phyloP scores from a whole-genome alignment of 257 asterid genomes.

The Parsonsia alboflavescens region DNA sequence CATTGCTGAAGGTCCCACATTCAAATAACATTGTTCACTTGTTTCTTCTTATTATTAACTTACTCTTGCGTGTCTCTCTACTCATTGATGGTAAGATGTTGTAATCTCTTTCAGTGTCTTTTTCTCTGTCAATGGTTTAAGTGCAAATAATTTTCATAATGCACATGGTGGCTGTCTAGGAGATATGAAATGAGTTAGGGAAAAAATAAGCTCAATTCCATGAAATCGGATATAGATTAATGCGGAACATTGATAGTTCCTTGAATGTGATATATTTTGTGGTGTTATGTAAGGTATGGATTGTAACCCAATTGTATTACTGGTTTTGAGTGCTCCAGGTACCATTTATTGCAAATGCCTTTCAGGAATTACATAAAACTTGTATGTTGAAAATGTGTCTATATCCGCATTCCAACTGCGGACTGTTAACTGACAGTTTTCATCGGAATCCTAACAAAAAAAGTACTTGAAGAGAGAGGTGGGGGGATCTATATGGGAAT shows the following conservation, averaged over 20 bases:
- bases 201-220: not conserved
- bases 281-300: not conserved
- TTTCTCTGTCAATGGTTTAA: not conserved
- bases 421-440: no score
- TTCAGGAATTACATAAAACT: no score
- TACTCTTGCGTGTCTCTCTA: not conserved
- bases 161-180: not conserved
- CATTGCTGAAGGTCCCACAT: no score
- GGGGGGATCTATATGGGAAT: no score
- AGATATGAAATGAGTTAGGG: not conserved
- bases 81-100: not conserved
- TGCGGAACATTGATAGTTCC: not conserved
- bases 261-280: not conserved
- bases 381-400: no score
- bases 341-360: no score
- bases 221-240: not conserved
- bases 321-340: not conserved
- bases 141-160: not conserved
- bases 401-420: no score
- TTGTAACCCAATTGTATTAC: not conserved
- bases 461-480: no score
- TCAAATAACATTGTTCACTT: no score
- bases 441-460: no score
- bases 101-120: not conserved
- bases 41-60: not conserved